These are phyloP conservation scores for Suhomyces guaymorum DNA, from an alignment of 1,139 yeast genomes.

Conservation along the genomic window DNA sequence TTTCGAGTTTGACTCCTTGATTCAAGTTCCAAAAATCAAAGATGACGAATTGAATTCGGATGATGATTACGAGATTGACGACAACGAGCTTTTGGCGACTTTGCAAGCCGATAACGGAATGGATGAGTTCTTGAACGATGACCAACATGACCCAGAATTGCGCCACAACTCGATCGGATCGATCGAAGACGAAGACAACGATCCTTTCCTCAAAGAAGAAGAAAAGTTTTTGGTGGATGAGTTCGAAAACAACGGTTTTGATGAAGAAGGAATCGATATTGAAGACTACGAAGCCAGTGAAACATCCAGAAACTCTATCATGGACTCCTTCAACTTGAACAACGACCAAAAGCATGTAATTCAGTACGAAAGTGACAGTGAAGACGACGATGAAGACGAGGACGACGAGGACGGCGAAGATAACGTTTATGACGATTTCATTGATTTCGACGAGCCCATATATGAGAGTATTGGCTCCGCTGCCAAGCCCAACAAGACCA, in stretches of 20 bases:
- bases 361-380: constrained; percentile 33
- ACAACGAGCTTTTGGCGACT: constrained; percentile 68
- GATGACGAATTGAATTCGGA: constrained; percentile 62
- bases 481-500: constrained; percentile 8
- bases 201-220: constrained; percentile 48
- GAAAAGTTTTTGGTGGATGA: constrained; percentile 50
- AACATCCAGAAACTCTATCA: constrained; percentile 19
- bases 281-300: constrained; percentile 14
- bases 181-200: constrained; percentile 53
- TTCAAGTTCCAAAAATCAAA: constrained; percentile 52
- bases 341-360: constrained; percentile 27
- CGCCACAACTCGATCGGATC: constrained; percentile 51
- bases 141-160: constrained; percentile 8
- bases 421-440: constrained; percentile 25
- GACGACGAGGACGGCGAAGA: constrained; percentile 27
- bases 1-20: constrained; percentile 39
- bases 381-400: constrained; percentile 28
- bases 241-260: constrained; percentile 50
- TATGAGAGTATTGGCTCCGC: constrained; percentile 5
- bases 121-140: constrained; percentile 36
- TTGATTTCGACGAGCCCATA: constrained; percentile 19
- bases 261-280: constrained; percentile 29
- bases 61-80: constrained; percentile 70
- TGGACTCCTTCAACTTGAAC: constrained; percentile 28
- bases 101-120: constrained; percentile 55